phyloP scores from a whole-genome alignment of 106 monocot species.

The Xerophyta viscosa region DNA sequence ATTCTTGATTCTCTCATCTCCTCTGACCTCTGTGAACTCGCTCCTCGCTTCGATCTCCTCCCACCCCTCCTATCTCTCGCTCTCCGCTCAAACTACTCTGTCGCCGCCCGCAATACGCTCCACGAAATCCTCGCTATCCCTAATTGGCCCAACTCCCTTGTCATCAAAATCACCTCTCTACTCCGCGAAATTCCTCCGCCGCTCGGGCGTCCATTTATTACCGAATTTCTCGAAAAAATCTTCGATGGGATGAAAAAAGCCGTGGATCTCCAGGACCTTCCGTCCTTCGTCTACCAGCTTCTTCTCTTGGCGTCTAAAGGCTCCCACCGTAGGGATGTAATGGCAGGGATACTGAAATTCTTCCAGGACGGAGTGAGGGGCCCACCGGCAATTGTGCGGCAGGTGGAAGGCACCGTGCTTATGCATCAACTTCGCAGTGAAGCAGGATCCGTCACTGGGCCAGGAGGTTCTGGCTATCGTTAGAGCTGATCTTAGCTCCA shows the following conservation, averaged over 20 bases:
- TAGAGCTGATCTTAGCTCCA: constrained; percentile 16
- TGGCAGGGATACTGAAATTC: constrained; percentile 57
- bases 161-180: constrained; percentile 50
- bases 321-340: constrained; percentile 24
- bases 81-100: background rate
- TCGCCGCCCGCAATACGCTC: background rate
- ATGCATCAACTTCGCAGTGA: constrained; percentile 93
- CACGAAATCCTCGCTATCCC: constrained; percentile 14
- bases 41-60: constrained; percentile 56
- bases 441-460: constrained; percentile 79
- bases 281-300: constrained; percentile 75
- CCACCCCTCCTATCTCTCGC: constrained; percentile 37
- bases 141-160: constrained; percentile 48
- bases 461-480: constrained; percentile 49
- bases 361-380: constrained; percentile 44
- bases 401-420: constrained; percentile 81
- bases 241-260: constrained; percentile 40
- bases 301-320: constrained; percentile 75
- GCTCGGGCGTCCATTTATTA: constrained; percentile 7
- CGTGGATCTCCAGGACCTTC: constrained; percentile 79
- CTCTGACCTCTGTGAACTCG: constrained; percentile 12
- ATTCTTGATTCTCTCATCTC: constrained; percentile 27
- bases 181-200: constrained; percentile 44
- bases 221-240: constrained; percentile 47
- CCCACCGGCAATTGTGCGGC: constrained; percentile 39